These are phyloP conservation scores for Thraustochytrium striatum DNA, from an alignment of 352 stramenopile species.

Conservation along the genomic window DNA sequence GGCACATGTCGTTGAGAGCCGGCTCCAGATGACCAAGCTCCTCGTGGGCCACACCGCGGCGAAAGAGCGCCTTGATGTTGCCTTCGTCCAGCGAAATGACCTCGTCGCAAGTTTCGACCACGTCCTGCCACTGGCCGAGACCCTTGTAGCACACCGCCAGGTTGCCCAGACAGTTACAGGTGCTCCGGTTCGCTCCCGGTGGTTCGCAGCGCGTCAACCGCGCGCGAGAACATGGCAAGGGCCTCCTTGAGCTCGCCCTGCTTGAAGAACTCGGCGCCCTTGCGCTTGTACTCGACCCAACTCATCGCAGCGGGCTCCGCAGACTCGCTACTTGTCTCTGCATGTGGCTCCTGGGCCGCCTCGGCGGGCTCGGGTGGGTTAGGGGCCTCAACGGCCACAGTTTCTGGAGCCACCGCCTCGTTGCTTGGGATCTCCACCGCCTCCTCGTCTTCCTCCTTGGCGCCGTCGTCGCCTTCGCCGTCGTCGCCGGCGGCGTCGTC, in stretches of 20 bases:
- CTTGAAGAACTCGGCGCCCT: conserved; percentile 21
- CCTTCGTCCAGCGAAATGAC: neutral
- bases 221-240: neutral
- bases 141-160: conserved; percentile 39
- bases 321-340: too few relatives aligned
- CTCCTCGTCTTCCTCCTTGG: neutral
- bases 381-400: neutral
- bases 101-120: neutral
- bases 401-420: neutral
- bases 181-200: neutral
- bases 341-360: too few relatives aligned
- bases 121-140: neutral
- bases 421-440: neutral
- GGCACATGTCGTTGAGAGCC: conserved; percentile 31
- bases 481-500: conserved; percentile 23
- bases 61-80: conserved; percentile 40
- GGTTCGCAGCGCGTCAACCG: neutral
- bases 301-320: too few relatives aligned
- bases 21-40: conserved; percentile 12
- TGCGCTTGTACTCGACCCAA: conserved; percentile 25
- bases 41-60: conserved; percentile 11
- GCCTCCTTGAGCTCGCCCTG: neutral
- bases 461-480: neutral
- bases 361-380: too few relatives aligned
- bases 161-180: conserved; percentile 33